Evolutionary conservation across 257 asterid species (phyloP).

Genomic region (Voacanga thouarsii): DNA sequence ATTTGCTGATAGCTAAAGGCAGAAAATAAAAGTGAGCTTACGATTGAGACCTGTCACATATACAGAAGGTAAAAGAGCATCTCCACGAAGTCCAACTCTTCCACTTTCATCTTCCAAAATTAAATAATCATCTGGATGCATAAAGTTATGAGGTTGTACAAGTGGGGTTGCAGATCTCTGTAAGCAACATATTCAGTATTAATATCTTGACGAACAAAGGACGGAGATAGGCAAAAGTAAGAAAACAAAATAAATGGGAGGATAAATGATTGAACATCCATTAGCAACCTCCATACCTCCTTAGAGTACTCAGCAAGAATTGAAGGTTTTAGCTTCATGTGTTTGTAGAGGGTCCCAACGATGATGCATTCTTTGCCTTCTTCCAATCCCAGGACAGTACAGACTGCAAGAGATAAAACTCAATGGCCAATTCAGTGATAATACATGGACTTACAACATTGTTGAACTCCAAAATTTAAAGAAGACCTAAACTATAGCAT

Average conservation of each 20-base stretch:
- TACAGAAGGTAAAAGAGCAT: conserved; percentile 57
- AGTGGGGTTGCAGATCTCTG: conserved; percentile 82
- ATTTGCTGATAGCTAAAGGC: neutral
- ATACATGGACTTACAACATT: neutral
- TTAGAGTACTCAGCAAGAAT: conserved; percentile 92
- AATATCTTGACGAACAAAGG: neutral
- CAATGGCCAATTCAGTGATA: neutral
- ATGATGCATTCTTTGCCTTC: conserved; percentile 75
- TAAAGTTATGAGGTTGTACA: conserved; percentile 66
- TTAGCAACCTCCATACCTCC: conserved; percentile 51
- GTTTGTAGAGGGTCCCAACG: conserved; percentile 88
- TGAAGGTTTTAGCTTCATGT: conserved; percentile 92
- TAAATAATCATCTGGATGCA: conserved; percentile 71
- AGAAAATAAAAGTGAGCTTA: conserved; percentile 14
- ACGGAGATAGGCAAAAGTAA: neutral
- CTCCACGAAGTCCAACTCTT: conserved; percentile 79
- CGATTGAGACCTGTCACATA: conserved; percentile 73
- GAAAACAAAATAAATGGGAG: neutral
- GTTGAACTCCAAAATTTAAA: neutral
- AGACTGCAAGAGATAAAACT: conserved; percentile 49
- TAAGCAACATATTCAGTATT: conserved; percentile 17
- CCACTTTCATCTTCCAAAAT: conserved; percentile 96
- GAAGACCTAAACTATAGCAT: neutral
- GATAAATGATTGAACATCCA: conserved; percentile 9
- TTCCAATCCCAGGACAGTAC: conserved; percentile 85